These are phyloP conservation scores for Rhynchosporium graminicola DNA, from an alignment of 2,329 filamentous ascomycete species.

Conservation along the genomic window DNA sequence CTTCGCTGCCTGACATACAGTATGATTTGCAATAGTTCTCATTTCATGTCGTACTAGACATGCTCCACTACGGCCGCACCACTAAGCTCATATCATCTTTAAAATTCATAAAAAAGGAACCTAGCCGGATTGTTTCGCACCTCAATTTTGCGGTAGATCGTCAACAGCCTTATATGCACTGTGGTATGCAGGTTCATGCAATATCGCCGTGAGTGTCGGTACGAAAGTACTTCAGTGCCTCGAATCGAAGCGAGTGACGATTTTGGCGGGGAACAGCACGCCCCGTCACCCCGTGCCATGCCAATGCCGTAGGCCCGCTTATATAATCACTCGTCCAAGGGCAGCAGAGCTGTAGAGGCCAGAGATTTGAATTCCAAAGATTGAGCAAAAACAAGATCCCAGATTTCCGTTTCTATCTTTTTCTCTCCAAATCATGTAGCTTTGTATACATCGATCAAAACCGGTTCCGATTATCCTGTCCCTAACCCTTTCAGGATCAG, in stretches of 20 bases:
- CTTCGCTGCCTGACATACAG: constrained; percentile 8
- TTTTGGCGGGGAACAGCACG: not conserved
- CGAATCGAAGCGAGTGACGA: constrained; percentile 3
- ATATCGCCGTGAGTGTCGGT: not conserved
- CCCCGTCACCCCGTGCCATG: not conserved
- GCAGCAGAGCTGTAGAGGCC: constrained; percentile 5
- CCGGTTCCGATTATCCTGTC: constrained; percentile 3
- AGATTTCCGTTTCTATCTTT: constrained; percentile 10
- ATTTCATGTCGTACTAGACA: constrained; percentile 15
- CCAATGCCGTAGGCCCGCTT: not conserved
- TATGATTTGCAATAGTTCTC: constrained; percentile 18
- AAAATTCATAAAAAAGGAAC: not conserved
- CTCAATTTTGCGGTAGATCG: not conserved
- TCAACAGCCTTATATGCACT: not conserved
- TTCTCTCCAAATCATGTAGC: constrained; percentile 7
- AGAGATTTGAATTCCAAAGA: constrained; percentile 7
- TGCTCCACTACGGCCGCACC: not conserved
- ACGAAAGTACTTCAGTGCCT: not conserved
- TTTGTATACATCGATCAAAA: constrained; percentile 1
- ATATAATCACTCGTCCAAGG: constrained; percentile 2
- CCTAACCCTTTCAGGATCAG: constrained; percentile 21
- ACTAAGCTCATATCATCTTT: not conserved
- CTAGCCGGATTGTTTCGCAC: not conserved
- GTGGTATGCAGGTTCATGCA: not conserved
- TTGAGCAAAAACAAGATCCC: constrained; percentile 5